Base-by-base conservation (phyloP, 2,329 filamentous ascomycete genomes). In the Colletotrichum sublineola region DNA sequence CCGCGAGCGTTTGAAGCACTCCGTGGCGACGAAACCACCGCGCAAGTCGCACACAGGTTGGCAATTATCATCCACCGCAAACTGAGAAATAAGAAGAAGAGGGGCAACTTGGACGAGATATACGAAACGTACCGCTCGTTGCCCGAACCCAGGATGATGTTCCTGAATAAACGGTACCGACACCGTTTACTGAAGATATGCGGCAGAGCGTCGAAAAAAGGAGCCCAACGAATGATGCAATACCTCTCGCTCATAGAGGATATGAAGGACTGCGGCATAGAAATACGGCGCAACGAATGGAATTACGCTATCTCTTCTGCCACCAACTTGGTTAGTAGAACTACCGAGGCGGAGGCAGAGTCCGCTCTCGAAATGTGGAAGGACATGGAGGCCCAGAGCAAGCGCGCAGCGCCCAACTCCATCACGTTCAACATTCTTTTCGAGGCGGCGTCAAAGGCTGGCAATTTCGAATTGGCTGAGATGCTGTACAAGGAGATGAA, bases 381-480 rank as follows among this genome's bases (percentile, higher is more conserved):
- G 75, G 91, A 96, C 77, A 98, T 98, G 95, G 96, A 99, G 81
- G 86, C 89, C 58, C 84, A 90, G 24, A 24, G 24, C 5, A 91
- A 91, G 2, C 87, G 89, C 1, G 81, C 94, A 18, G 83, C 84
- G 75, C 91, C 89, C 46, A 93, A 93, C 76, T 87, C 90, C 61
- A 92, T 95, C n/a, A 97, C 96, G 0, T 97, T 99, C 82, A 97
- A 96, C 79, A 93, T 98, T 58, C 87, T 99, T 15, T 98, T 97
- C 77, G 93, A 98, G 78, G 89, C 94, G 14, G 94, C 96, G 1
- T 90, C 94, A 76, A 97, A 96, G 80, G 91, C 94, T 0, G 93
- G 93, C 50, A 96, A 97, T 78, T 97, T 93, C 75, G 85, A 86
- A 1, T 88, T 98, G 31, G 95, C 95, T 4, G 93, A 98, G 77